Conservation (phyloP, 1,139 yeast genomes). For the Geotrichum bryndzae region DNA sequence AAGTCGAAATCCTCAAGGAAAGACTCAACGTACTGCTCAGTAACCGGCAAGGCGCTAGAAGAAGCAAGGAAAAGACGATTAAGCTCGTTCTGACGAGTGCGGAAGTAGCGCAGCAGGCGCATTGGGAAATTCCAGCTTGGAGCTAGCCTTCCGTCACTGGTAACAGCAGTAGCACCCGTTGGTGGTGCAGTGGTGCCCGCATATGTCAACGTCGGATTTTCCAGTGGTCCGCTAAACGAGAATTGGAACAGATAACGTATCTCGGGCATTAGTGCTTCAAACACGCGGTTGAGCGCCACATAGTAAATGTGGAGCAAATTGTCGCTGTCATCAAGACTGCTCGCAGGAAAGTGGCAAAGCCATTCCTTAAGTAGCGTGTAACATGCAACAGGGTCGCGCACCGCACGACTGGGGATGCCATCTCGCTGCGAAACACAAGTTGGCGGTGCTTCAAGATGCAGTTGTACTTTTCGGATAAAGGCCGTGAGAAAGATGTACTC, state of each 20-base stretch:
- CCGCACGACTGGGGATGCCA: background rate
- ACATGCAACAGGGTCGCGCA: slow-evolving; percentile 22
- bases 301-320: slow-evolving; percentile 31
- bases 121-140: slow-evolving; percentile 19
- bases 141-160: background rate
- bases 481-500: slow-evolving; percentile 23
- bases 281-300: slow-evolving; percentile 32
- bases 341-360: slow-evolving; percentile 30
- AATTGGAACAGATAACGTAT: slow-evolving; percentile 36
- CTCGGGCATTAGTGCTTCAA: slow-evolving; percentile 39
- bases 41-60: slow-evolving; percentile 18
- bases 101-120: slow-evolving; percentile 33
- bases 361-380: slow-evolving; percentile 29
- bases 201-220: slow-evolving; percentile 6
- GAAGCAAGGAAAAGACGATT: slow-evolving; percentile 30
- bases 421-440: background rate
- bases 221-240: slow-evolving; percentile 37
- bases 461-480: slow-evolving; percentile 22
- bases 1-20: background rate
- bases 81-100: slow-evolving; percentile 29
- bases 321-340: background rate
- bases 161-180: background rate
- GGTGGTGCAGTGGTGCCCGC: background rate
- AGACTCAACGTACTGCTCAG: slow-evolving; percentile 16
- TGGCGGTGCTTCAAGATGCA: slow-evolving; percentile 19